These are phyloP conservation scores for Colletotrichum falcatum DNA, from an alignment of 2,329 filamentous ascomycete species.

Conservation along the genomic window DNA sequence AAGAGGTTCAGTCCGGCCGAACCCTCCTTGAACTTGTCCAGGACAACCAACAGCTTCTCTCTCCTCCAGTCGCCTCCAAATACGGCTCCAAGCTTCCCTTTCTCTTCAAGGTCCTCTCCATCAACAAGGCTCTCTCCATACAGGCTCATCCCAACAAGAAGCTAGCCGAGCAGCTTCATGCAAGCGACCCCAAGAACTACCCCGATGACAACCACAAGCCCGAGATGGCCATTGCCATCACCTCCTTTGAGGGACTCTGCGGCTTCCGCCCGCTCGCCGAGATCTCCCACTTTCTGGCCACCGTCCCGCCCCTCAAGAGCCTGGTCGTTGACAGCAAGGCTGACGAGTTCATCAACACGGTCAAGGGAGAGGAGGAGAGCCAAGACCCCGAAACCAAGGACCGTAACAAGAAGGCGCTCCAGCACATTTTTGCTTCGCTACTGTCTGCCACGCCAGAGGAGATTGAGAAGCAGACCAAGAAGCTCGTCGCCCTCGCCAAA, in stretches of 20 bases:
- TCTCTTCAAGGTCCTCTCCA: conserved; percentile 97
- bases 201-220: conserved; percentile 99
- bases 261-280: conserved; percentile 91
- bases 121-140: conserved; percentile 95
- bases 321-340: conserved; percentile 76
- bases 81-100: conserved; percentile 91
- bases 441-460: conserved; percentile 78
- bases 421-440: conserved; percentile 79
- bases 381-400: conserved; percentile 75
- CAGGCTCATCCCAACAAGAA: conserved; percentile 98
- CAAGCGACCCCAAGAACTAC: conserved; percentile 90
- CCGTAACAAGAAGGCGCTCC: conserved; percentile 82
- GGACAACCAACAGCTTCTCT: conserved; percentile 87
- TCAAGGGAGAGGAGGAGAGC: conserved; percentile 57
- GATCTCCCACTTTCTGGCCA: conserved; percentile 84
- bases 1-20: conserved; percentile 85
- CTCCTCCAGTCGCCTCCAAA: conserved; percentile 75
- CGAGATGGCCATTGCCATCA: conserved; percentile 98
- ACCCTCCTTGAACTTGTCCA: conserved; percentile 88
- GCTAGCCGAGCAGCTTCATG: conserved; percentile 86
- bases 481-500: conserved; percentile 78
- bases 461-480: conserved; percentile 72
- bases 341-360: conserved; percentile 63
- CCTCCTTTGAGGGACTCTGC: conserved; percentile 94
- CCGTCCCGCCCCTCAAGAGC: conserved; percentile 66